These are phyloP conservation scores for Fusarium sulawesiense DNA, from an alignment of 2,329 filamentous ascomycete species.

Conservation along the genomic window DNA sequence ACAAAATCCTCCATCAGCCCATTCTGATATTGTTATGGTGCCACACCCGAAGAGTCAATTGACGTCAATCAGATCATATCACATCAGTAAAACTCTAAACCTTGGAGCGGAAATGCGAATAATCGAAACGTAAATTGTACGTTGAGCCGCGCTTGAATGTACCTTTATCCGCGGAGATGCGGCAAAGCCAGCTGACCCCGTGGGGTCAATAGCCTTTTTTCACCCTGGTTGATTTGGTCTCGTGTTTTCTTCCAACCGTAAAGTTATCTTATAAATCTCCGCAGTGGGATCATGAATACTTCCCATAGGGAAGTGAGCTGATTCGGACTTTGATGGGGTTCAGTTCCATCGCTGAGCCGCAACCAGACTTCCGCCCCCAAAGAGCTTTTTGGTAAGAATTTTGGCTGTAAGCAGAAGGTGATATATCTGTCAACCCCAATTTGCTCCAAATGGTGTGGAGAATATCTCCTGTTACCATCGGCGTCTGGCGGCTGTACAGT, in stretches of 20 bases:
- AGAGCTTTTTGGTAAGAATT: neutral
- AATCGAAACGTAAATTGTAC: constrained; percentile 10
- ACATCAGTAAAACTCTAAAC: constrained; percentile 12
- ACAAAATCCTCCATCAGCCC: neutral
- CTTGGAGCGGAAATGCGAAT: neutral
- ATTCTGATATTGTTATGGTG: constrained; percentile 4
- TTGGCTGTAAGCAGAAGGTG: neutral
- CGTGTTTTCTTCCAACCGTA: constrained; percentile 5
- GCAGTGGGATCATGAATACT: constrained; percentile 1
- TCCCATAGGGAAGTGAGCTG: constrained; percentile 12
- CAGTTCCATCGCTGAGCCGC: constrained; percentile 17
- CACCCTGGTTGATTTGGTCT: constrained; percentile 12
- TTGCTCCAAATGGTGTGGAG: neutral
- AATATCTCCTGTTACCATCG: neutral
- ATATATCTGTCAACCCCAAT: neutral
- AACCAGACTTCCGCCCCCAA: neutral
- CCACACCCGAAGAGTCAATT: neutral
- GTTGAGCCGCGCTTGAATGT: constrained; percentile 17
- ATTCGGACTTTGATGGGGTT: constrained; percentile 11
- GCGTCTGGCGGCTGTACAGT: neutral
- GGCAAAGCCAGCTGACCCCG: constrained; percentile 24
- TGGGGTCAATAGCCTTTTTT: constrained; percentile 13
- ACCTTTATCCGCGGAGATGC: constrained; percentile 32
- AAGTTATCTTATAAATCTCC: neutral
- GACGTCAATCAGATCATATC: constrained; percentile 22